Evolutionary conservation across 75 land plant genomes (phyloP).

Genomic region (Cupressus sempervirens): DNA sequence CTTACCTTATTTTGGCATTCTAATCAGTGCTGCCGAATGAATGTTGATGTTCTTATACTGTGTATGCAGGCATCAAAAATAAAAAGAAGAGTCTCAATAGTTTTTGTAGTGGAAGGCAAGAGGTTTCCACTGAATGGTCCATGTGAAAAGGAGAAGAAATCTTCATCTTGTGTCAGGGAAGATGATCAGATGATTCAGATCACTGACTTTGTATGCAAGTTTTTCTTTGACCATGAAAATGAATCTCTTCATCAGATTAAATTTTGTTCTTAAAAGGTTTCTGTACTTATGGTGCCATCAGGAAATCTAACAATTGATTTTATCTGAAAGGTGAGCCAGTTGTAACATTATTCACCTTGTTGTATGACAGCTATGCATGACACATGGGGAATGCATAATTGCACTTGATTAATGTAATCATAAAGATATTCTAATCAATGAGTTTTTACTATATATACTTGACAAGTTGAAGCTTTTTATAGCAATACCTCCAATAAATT

Average conservation of each 20-base stretch:
- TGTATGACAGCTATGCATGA: background rate
- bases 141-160: background rate
- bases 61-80: constrained; percentile 19
- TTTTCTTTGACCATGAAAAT: constrained; percentile 23
- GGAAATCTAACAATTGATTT: background rate
- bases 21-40: background rate
- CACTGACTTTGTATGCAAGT: constrained; percentile 18
- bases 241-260: constrained; percentile 31
- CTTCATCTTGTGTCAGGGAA: background rate
- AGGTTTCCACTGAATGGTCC: background rate
- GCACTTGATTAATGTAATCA: background rate
- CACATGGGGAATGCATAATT: background rate
- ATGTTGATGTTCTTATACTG: background rate
- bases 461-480: background rate
- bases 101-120: constrained; percentile 14
- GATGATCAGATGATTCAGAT: constrained; percentile 2
- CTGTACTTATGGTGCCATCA: background rate
- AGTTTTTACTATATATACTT: background rate
- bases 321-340: background rate
- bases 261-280: background rate
- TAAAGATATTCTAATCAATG: background rate
- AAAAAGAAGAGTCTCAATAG: constrained; percentile 12
- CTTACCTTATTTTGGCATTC: background rate
- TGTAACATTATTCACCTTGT: background rate
- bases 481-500: background rate